phyloP scores from a whole-genome alignment of 1,284 basidiomycete genomes.

The Trichosporon faecale region DNA sequence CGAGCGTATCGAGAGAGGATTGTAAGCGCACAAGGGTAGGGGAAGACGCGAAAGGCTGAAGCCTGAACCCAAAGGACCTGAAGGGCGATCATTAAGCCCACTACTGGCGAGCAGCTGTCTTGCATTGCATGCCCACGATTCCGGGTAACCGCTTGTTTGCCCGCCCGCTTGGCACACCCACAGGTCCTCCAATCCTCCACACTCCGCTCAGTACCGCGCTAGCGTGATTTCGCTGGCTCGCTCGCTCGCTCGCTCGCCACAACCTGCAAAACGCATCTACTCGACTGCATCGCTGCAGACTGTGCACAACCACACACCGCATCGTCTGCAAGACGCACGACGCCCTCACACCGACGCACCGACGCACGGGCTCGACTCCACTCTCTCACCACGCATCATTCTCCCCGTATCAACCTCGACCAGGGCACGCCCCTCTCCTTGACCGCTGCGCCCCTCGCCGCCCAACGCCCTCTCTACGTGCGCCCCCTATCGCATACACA shows the following conservation, averaged over 20 bases:
- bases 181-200: too few species aligned
- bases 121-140: too few species aligned
- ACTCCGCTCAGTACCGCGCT: neutral
- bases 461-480: neutral
- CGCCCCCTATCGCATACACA: neutral
- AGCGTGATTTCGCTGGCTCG: neutral
- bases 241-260: neutral
- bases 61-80: neutral
- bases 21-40: neutral
- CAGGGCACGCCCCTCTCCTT: neutral
- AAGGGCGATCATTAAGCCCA: neutral
- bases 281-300: neutral
- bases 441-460: neutral
- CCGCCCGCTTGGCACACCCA: neutral
- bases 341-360: neutral
- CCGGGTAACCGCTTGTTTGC: conserved; percentile 3
- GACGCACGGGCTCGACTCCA: neutral
- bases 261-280: neutral
- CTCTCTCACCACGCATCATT: neutral
- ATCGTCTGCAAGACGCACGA: neutral
- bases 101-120: neutral
- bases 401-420: neutral
- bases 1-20: neutral
- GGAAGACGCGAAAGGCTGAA: neutral
- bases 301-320: neutral